phyloP scores from a whole-genome alignment of 148 eudicot genomes.

The Dianthus caryophyllus region DNA sequence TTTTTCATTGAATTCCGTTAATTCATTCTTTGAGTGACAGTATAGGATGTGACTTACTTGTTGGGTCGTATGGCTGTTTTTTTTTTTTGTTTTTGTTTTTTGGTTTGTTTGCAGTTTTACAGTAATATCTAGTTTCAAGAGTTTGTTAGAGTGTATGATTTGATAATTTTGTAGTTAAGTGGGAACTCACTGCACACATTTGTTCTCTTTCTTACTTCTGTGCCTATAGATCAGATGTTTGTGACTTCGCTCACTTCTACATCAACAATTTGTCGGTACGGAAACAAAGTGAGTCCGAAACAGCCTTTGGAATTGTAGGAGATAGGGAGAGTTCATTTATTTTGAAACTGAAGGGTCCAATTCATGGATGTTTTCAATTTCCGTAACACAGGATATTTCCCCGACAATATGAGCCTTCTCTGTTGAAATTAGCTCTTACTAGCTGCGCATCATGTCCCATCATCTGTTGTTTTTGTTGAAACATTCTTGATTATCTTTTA shows the following conservation, averaged over 20 bases:
- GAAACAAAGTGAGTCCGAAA: background rate
- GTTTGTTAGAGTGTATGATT: background rate
- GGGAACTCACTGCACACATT: background rate
- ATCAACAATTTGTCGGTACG: background rate
- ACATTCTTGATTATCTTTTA: background rate
- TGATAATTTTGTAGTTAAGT: background rate
- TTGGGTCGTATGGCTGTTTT: background rate
- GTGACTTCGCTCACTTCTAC: background rate
- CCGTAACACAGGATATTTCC: background rate
- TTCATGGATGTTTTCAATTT: background rate
- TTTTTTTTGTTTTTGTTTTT: background rate
- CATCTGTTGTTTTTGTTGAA: constrained; percentile 1
- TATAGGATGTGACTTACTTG: background rate
- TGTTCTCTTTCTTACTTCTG: background rate
- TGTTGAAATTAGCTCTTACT: background rate
- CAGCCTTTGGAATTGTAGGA: constrained; percentile 2
- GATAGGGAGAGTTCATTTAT: background rate
- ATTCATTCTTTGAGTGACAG: background rate
- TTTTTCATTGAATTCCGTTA: background rate
- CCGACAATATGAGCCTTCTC: background rate
- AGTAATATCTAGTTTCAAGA: background rate
- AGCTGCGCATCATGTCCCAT: background rate
- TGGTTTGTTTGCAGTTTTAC: too few relatives aligned
- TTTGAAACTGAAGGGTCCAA: background rate
- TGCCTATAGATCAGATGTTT: background rate